Conservation (phyloP, 176 grass and related monocot species). For the Leersia perrieri region DNA sequence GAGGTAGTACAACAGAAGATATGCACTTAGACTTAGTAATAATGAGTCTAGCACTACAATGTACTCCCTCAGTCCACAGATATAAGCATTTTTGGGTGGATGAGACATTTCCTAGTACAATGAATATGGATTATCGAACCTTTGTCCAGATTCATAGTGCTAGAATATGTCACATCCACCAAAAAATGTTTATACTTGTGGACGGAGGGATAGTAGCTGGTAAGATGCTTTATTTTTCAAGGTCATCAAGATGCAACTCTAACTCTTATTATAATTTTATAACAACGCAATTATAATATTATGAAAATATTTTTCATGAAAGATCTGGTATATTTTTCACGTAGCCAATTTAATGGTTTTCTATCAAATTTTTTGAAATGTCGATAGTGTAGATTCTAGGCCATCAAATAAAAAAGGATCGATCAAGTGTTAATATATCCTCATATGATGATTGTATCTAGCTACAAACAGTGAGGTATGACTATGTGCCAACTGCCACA, state of each 20-base stretch:
- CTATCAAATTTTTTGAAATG: background rate
- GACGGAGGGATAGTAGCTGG: too few species aligned
- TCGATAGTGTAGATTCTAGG: background rate
- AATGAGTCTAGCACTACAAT: conserved; percentile 11
- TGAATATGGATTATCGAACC: too few species aligned
- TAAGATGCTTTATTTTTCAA: background rate
- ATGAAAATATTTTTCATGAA: background rate
- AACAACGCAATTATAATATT: background rate
- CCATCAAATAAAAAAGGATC: background rate
- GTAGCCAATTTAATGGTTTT: background rate
- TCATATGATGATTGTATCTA: background rate
- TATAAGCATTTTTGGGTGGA: too few species aligned
- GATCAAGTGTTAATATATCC: background rate
- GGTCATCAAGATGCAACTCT: background rate
- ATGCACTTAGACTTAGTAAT: background rate
- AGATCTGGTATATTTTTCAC: background rate
- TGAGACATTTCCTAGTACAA: too few species aligned
- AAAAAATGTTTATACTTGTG: too few species aligned
- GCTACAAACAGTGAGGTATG: background rate
- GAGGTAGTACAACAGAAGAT: background rate
- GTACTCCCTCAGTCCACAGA: too few species aligned
- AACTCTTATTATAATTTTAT: background rate
- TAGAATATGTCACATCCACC: too few species aligned
- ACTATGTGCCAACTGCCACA: background rate
- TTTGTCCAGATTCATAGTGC: too few species aligned